A percentile compares a stretch with the other conserved stretches of the same genome.
phyloP scores from a whole-genome alignment of 768 basidiomycete genomes.

The Boletus reticuloceps region DNA sequence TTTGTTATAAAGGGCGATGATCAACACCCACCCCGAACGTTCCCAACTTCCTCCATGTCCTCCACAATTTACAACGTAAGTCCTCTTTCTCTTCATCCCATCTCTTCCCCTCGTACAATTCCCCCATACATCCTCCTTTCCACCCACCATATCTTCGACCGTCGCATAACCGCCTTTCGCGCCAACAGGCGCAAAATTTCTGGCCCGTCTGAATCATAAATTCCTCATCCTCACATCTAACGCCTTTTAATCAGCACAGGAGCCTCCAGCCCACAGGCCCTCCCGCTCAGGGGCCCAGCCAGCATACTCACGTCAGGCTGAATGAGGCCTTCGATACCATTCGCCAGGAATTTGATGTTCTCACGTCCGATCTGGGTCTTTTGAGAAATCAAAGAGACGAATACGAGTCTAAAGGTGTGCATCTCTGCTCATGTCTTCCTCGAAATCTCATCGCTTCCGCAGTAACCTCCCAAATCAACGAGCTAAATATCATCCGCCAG shows the following conservation, averaged over 20 bases:
- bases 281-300: conserved; percentile 39
- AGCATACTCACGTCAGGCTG: conserved; percentile 47
- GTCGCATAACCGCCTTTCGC: background rate
- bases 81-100: background rate
- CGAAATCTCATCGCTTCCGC: conserved; percentile 10
- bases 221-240: conserved; percentile 16
- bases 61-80: conserved; percentile 40
- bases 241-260: conserved; percentile 40
- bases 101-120: background rate
- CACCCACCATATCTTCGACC: background rate
- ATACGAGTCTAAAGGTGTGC: conserved; percentile 78
- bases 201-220: background rate
- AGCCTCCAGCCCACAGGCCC: conserved; percentile 53
- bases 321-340: conserved; percentile 81
- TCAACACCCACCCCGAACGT: conserved; percentile 37
- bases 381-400: conserved; percentile 83
- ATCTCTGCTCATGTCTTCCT: background rate
- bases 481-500: conserved; percentile 86
- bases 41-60: conserved; percentile 38
- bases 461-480: conserved; percentile 85
- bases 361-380: conserved; percentile 63
- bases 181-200: conserved; percentile 27
- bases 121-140: too few species aligned
- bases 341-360: conserved; percentile 78
- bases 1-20: conserved; percentile 40